Evolutionary conservation across 768 basidiomycete species (phyloP), one percentile per base, ranked within the genome.

Genomic region (Lentinula aciculospora): DNA sequence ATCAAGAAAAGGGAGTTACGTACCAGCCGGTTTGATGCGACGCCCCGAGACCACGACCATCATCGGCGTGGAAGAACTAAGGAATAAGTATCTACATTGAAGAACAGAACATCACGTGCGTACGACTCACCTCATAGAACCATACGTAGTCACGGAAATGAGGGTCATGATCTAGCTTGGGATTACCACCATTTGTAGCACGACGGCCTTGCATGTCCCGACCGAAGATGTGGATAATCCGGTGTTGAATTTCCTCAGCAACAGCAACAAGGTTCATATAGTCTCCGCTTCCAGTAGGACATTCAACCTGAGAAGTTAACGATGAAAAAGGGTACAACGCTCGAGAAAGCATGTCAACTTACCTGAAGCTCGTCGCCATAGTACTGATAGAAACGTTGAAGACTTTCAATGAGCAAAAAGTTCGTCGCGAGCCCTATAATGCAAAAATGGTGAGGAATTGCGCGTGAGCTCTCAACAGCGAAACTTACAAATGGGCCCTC

Each of bases 1-100:
- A 25, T n/a, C n/a, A 25, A 4, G 4, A 23, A 53, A 8, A n/a
- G 34, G 9, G n/a, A 23, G 12, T 32, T 2, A 62, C 79, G 72
- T 66, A 88, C 95, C 96, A 99, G 63, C 97, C 97, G 60, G 95
- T 98, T 71, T 99, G 97, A 73, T 99, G 97, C 4, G 94, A 97
- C 2, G 96, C 97, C 39, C 97, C 97, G 12, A 99, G 80, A 19
- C 97, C 97, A 58, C 86, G 82, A 19, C 97, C 97, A 57, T 79
- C 86, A 64, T 99, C 94, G 13, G 86, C 96, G 69, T 98, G 90
- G 86, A 98, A 98, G 76, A 88, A 98, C 89, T 94, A 62, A 28
- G 53, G 7, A 61, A n/a, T 21, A 21, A 44, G 31, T 25, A 46
- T 28, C 36, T 15, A 44, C 17, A 28, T 47, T 13, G 15, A 12